phyloP scores from a whole-genome alignment of 306 rosid genomes.

The Malus sieversii region DNA sequence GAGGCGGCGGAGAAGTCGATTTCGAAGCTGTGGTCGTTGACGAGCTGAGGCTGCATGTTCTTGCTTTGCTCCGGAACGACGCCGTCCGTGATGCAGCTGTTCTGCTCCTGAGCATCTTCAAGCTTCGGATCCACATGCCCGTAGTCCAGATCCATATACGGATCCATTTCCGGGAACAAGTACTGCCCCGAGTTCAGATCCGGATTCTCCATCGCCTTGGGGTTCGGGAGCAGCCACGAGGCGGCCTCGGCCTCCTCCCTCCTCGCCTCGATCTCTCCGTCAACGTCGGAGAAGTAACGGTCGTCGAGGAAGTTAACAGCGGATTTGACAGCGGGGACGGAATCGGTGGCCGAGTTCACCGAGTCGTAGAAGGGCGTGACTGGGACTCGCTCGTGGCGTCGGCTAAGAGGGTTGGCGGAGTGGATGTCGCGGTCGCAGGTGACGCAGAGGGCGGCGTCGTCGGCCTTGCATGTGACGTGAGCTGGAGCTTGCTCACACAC shows the following conservation, averaged over 20 bases:
- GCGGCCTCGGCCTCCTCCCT: slow-evolving; percentile 92
- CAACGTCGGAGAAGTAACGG: slow-evolving; percentile 51
- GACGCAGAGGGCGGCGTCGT: slow-evolving; percentile 82
- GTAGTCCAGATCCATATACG: slow-evolving; percentile 71
- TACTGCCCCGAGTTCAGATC: slow-evolving; percentile 59
- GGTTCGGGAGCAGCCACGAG: slow-evolving; percentile 76
- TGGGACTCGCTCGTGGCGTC: slow-evolving; percentile 75
- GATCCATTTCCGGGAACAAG: slow-evolving; percentile 49
- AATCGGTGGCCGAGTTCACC: slow-evolving; percentile 7
- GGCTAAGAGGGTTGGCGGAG: slow-evolving; percentile 87
- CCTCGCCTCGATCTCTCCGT: slow-evolving; percentile 43
- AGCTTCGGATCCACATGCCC: slow-evolving; percentile 43
- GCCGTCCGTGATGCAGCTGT: slow-evolving; percentile 59
- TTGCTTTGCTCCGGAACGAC: slow-evolving; percentile 72
- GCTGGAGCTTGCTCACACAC: slow-evolving; percentile 95
- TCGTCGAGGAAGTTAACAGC: slow-evolving; percentile 40
- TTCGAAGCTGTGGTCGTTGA: slow-evolving; percentile 33
- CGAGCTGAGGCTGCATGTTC: slow-evolving; percentile 13
- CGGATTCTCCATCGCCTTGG: slow-evolving; percentile 34
- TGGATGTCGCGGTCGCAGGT: slow-evolving; percentile 90
- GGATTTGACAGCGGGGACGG: slow-evolving; percentile 7
- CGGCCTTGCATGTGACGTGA: slow-evolving; percentile 90
- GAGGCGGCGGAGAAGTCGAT: slow-evolving; percentile 32
- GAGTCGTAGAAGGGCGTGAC: slow-evolving; percentile 53
- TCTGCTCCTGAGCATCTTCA: slow-evolving; percentile 54